These are phyloP conservation scores for Sarocladiaceae sp. DNA, from an alignment of 2,329 filamentous ascomycete species.

Conservation along the genomic window DNA sequence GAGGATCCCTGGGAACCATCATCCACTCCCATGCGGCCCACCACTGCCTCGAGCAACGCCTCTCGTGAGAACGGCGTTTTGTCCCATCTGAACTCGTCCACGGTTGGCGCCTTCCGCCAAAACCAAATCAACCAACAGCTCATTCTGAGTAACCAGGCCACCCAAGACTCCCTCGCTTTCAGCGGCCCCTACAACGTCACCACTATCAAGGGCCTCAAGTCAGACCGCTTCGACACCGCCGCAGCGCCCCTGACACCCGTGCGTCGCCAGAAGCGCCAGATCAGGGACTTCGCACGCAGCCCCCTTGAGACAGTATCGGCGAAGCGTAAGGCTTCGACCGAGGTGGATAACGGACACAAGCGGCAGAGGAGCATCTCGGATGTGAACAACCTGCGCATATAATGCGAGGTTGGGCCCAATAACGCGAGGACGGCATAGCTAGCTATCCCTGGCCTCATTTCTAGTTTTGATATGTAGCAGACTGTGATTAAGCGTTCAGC, in stretches of 20 bases:
- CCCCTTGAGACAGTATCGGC: conserved; percentile 44
- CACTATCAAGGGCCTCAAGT: conserved; percentile 59
- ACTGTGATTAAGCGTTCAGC: too few relatives aligned
- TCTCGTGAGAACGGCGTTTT: conserved; percentile 25
- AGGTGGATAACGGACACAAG: conserved; percentile 44
- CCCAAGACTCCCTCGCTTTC: conserved; percentile 59
- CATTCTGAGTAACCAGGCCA: conserved; percentile 56
- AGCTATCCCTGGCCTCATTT: conserved; percentile 10
- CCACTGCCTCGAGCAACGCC: conserved; percentile 43
- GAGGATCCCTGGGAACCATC: conserved; percentile 48
- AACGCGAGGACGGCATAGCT: conserved; percentile 10
- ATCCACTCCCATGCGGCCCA: conserved; percentile 47
- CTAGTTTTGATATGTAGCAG: neutral
- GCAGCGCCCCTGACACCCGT: conserved; percentile 65
- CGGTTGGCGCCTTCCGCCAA: conserved; percentile 74
- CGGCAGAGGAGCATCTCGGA: conserved; percentile 57
- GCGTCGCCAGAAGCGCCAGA: conserved; percentile 51
- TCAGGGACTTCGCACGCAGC: conserved; percentile 40
- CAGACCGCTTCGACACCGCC: conserved; percentile 61
- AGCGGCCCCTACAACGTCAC: conserved; percentile 56
- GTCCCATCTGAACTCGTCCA: conserved; percentile 61
- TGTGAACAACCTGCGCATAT: conserved; percentile 44
- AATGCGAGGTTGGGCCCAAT: conserved; percentile 16
- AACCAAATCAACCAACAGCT: conserved; percentile 61
- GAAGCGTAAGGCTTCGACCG: conserved; percentile 52